phyloP scores from a whole-genome alignment of 2,329 filamentous ascomycete genomes.

The Graphium sp. region DNA sequence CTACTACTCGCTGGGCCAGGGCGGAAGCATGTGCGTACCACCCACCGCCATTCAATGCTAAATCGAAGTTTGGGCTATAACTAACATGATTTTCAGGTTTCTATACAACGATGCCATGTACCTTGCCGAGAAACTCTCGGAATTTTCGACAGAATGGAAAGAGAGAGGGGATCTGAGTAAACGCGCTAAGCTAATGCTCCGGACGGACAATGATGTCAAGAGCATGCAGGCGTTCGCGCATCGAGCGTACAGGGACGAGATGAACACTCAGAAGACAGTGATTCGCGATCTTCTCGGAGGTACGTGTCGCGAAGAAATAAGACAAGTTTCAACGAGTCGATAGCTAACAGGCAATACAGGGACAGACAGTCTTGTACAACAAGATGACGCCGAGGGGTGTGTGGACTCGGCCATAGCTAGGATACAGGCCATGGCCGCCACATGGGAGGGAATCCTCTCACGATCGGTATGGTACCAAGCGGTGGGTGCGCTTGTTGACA shows the following conservation, averaged over 20 bases:
- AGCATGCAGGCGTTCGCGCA: conserved; percentile 42
- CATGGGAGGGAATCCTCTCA: conserved; percentile 41
- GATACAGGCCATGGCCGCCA: conserved; percentile 32
- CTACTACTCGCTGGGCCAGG: conserved; percentile 47
- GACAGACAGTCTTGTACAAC: conserved; percentile 40
- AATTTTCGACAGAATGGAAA: conserved; percentile 33
- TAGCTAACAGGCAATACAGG: too few relatives aligned
- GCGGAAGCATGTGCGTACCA: conserved; percentile 50
- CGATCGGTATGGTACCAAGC: conserved; percentile 47
- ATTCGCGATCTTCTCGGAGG: conserved; percentile 44
- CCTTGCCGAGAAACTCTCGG: conserved; percentile 37
- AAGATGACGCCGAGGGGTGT: conserved; percentile 32
- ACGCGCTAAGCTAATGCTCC: conserved; percentile 34
- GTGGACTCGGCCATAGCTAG: conserved; percentile 35
- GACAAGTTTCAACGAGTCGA: neutral
- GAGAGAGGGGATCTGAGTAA: conserved; percentile 30
- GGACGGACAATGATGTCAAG: conserved; percentile 42
- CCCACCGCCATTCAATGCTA: neutral
- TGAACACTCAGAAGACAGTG: conserved; percentile 42
- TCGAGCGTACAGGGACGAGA: conserved; percentile 43
- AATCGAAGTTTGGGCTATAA: too few relatives aligned
- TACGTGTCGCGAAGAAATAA: conserved; percentile 9
- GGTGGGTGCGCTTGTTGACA: conserved; percentile 40
- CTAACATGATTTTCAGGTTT: conserved; percentile 23
- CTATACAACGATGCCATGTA: conserved; percentile 53